Percentiles rank a stretch among this genome's conserved stretches.
phyloP scores from a whole-genome alignment of 2,329 filamentous ascomycete genomes.

The Botryotinia convoluta region DNA sequence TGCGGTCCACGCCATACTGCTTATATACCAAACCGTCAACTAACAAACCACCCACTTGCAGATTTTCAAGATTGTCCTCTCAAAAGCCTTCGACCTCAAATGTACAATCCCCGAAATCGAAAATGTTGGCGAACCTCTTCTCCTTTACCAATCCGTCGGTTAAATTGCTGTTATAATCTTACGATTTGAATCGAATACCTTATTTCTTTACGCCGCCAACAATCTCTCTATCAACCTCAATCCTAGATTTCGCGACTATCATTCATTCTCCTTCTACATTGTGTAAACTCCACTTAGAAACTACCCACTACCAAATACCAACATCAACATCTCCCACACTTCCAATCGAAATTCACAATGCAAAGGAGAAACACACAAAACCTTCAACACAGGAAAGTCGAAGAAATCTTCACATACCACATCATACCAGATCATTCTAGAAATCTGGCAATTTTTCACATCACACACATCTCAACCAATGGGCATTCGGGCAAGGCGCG shows the following conservation, averaged over 20 bases:
- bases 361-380: not conserved
- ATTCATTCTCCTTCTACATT: constrained; percentile 9
- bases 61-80: constrained; percentile 99
- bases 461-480: constrained; percentile 10
- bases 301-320: not conserved
- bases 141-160: constrained; percentile 73
- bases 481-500: constrained; percentile 11
- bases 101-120: constrained; percentile 99
- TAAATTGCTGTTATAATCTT: not conserved
- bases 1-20: not conserved
- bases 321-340: not conserved
- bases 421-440: not conserved
- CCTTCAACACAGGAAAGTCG: not conserved
- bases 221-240: not conserved
- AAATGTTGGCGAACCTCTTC: constrained; percentile 90
- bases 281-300: not conserved
- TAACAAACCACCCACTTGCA: constrained; percentile 42
- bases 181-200: not conserved
- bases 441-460: constrained; percentile 3
- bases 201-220: not conserved
- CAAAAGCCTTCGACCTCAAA: constrained; percentile 97
- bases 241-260: not conserved
- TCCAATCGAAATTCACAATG: not conserved
- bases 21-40: constrained; percentile 1
- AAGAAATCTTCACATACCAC: constrained; percentile 1